Evolutionary conservation across 2,329 filamentous ascomycete species (phyloP).

Genomic region (Stemphylium lycopersici): DNA sequence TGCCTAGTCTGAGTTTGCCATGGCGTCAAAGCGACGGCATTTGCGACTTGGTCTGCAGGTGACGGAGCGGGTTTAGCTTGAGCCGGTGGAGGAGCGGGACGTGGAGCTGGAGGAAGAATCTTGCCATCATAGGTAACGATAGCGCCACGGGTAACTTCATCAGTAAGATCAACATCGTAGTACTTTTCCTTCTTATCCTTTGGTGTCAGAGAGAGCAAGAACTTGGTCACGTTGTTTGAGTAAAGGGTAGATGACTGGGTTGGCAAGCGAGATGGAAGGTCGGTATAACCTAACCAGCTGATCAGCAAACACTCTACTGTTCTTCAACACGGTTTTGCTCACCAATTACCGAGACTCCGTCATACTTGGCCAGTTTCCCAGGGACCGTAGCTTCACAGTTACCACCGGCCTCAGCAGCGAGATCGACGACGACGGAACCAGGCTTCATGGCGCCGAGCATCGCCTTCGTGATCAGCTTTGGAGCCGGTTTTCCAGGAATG

Average conservation of each 20-base stretch:
- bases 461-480: slow-evolving; percentile 80
- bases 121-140: slow-evolving; percentile 82
- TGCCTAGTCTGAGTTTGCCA: slow-evolving; percentile 82
- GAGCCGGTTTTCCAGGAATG: slow-evolving; percentile 82
- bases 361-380: slow-evolving; percentile 71
- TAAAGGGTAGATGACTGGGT: slow-evolving; percentile 90
- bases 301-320: slow-evolving; percentile 44
- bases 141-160: slow-evolving; percentile 84
- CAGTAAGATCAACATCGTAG: slow-evolving; percentile 79
- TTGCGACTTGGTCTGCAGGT: slow-evolving; percentile 53
- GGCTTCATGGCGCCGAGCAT: slow-evolving; percentile 88
- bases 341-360: slow-evolving; percentile 86
- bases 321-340: slow-evolving; percentile 24
- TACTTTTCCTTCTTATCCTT: slow-evolving; percentile 77
- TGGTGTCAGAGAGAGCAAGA: slow-evolving; percentile 80
- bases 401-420: slow-evolving; percentile 85
- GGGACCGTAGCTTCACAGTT: slow-evolving; percentile 84
- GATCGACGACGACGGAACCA: slow-evolving; percentile 84
- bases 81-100: slow-evolving; percentile 66
- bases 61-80: slow-evolving; percentile 52
- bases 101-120: slow-evolving; percentile 75
- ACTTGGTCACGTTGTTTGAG: slow-evolving; percentile 92
- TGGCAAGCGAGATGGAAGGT: slow-evolving; percentile 82
- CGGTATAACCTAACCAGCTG: slow-evolving; percentile 68
- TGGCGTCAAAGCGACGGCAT: slow-evolving; percentile 73